Base-by-base conservation (phyloP, 176 grass and related monocot species). In the Raddia guianensis region DNA sequence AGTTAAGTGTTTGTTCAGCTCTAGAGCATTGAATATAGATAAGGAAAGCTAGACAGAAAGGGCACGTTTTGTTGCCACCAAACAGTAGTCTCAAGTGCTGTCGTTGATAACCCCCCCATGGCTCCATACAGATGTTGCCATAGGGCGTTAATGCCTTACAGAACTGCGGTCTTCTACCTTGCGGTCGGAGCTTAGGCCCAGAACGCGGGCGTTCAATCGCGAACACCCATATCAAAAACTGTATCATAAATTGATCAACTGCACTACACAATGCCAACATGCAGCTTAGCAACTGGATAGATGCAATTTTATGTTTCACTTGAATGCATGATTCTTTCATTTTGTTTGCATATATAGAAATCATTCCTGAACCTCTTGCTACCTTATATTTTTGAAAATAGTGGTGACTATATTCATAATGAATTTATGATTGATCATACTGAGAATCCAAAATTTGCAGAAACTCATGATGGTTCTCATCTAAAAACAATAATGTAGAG, bases 181-280 rank as follows among this genome's bases (percentile, higher is more conserved):
- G 27, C 27, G 27, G 27, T 27, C 27, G 27, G 27, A 27, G 27
- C 27, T 27, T 27, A 27, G 27, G 27, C 27, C 27, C 27, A 27
- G 27, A 27, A 27, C 27, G 27, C 27, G 27, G 27, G 27, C 27
- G 27, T 27, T 27, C 27, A 27, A 27, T 27, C 27, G 27, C 27
- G 27, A 27, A 27, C 27, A 27, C 27, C 27, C 27, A 27, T 27
- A 27, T 27, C 27, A 27, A 27, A 27, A 27, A 27, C 27, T 27
- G 1, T 70, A 19, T 27, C 27, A 18, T 52, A 76, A 63, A 10
- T 87, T 54, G 19, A 69, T 35, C 19, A 19, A 74, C 12, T 21
- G 51, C 7, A 15, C 49, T 75, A 37, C n/a, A 59, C 61, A 86
- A 40, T 75, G 46, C 63, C 16, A 53, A 6, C 12, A 34, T 56